phyloP scores from a whole-genome alignment of 148 eudicot genomes.

The Pharnaceum exiguum region DNA sequence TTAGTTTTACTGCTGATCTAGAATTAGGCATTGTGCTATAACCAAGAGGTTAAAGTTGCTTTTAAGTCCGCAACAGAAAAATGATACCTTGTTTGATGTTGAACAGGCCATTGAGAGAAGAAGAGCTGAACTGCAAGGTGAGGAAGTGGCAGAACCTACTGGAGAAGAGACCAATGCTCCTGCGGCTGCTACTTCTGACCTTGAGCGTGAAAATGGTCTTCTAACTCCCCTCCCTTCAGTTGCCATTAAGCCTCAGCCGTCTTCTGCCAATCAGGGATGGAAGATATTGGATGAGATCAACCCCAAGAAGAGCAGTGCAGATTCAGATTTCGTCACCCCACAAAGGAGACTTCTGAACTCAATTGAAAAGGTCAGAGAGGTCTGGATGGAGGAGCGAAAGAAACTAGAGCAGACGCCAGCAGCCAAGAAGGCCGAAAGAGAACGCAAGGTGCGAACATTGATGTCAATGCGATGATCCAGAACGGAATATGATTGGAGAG shows the following conservation, averaged over 20 bases:
- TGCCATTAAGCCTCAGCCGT: conserved; percentile 19
- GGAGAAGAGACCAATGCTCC: conserved; percentile 6
- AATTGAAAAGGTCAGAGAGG: conserved; percentile 73
- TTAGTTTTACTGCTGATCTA: no score
- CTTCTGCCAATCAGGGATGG: conserved; percentile 32
- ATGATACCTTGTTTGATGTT: neutral
- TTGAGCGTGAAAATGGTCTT: conserved; percentile 31
- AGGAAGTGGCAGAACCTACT: conserved; percentile 13
- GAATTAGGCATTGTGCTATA: no score
- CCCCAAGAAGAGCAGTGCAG: conserved; percentile 26
- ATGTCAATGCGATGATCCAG: conserved; percentile 58
- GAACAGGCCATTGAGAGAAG: conserved; percentile 65
- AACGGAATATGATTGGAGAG: neutral
- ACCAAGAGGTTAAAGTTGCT: no score
- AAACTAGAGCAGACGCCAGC: conserved; percentile 58
- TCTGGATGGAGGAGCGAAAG: conserved; percentile 52
- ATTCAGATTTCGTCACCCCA: conserved; percentile 31
- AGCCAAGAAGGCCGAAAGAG: conserved; percentile 68
- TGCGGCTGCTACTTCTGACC: conserved; percentile 29
- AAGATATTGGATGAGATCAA: conserved; percentile 39
- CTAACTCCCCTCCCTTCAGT: conserved; percentile 33
- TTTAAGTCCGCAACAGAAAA: neutral
- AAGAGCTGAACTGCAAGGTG: conserved; percentile 34
- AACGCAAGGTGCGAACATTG: conserved; percentile 48
- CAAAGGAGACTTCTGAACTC: conserved; percentile 45